Base-by-base conservation (phyloP, 495 filamentous ascomycete species). In the Xylaria grammica region DNA sequence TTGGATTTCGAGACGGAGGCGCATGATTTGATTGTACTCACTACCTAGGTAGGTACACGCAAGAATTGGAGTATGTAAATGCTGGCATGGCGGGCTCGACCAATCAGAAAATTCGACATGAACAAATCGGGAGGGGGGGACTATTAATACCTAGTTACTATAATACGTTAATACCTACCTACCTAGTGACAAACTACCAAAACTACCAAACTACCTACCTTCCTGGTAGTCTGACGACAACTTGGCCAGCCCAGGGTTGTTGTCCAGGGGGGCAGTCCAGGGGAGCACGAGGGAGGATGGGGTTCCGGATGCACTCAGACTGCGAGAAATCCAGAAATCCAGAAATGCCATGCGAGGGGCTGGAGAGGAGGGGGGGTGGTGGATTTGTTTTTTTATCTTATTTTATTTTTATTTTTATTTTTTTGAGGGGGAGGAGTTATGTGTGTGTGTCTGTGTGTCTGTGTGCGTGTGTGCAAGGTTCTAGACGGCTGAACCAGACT, bases 41-140 rank as follows among this genome's bases (percentile, higher is more conserved):
- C 62, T 52, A 29, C 13, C 22, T 24, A 52, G 2, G 2, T 65
- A 67, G n/a, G 59, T 50, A 57, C 65, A 60, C 38, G 50, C 36
- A 44, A n/a, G 76, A 80, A 70, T 72, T 73, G 67, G 72, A 69
- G 67, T 66, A 75, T 72, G 67, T 72, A 24, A 63, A 45, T 65
- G 58, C 75, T 73, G 70, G 75, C 65, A 54, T 74, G 76, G 66
- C 58, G 69, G 63, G 69, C 60, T 69, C 19, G 69, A 19, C 79
- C 79, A 81, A 81, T 81, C 73, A 79, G 68, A 79, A 79, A 79
- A 79, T 69, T 74, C 69, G 60, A 69, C 19, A 30, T 19, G 60
- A 48, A 45, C 60, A 63, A 55, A 63, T 63, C 60, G 60, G 60
- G 60, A 15, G 34, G 34, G 34, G 34, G 11, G 11, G 46, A 59